Conservation (phyloP, 176 grass and related monocot species). For the Oropetium thomaeum region DNA sequence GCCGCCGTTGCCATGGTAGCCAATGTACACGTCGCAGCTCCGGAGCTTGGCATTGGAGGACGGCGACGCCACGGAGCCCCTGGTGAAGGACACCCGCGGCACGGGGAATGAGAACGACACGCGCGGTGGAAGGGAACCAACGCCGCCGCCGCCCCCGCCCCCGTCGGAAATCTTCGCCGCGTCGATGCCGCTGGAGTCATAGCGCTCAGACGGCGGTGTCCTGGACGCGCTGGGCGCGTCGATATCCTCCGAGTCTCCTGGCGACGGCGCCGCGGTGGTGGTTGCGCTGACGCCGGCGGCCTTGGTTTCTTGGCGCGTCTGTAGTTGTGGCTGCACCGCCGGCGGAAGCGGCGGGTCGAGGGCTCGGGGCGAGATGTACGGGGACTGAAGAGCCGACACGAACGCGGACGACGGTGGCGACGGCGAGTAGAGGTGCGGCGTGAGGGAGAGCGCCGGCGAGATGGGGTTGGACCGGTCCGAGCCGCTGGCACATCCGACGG, state of each 20-base stretch:
- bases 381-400: conserved; percentile 92
- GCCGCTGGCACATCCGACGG: conserved; percentile 39
- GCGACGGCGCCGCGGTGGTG: conserved; percentile 55
- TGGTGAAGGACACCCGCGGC: conserved; percentile 80
- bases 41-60: conserved; percentile 90
- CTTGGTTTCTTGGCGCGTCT: conserved; percentile 32
- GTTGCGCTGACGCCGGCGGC: conserved; percentile 13
- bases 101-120: conserved; percentile 94
- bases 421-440: conserved; percentile 88
- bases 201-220: conserved; percentile 78
- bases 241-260: conserved; percentile 69
- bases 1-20: conserved; percentile 79
- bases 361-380: conserved; percentile 88
- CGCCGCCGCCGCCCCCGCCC: conserved; percentile 4
- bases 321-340: not conserved
- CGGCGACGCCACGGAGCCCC: conserved; percentile 62
- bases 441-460: conserved; percentile 82
- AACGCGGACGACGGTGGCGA: conserved; percentile 93
- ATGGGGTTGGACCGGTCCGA: conserved; percentile 69
- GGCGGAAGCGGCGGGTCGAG: conserved; percentile 40
- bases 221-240: conserved; percentile 79
- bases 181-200: conserved; percentile 65
- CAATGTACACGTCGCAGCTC: conserved; percentile 92
- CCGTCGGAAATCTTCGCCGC: conserved; percentile 73
- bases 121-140: conserved; percentile 32